phyloP scores from a whole-genome alignment of 768 basidiomycete genomes.

The Dictyophora rubrovolvata region DNA sequence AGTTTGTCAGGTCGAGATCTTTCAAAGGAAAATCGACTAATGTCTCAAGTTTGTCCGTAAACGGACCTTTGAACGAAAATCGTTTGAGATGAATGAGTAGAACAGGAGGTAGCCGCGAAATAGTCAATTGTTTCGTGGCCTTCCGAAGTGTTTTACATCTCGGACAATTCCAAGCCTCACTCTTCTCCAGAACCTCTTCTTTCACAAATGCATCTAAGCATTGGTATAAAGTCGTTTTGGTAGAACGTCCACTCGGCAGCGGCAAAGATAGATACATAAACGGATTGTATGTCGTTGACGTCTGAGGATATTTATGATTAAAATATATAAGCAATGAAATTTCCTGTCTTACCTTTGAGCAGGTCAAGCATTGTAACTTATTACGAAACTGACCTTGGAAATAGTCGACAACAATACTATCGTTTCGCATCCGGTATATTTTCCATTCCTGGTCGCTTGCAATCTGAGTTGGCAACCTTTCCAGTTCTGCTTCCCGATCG shows the following conservation, averaged over 20 bases:
- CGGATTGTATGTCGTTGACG: constrained; percentile 92
- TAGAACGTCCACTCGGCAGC: constrained; percentile 55
- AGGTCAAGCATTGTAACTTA: constrained; percentile 80
- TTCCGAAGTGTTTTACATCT: constrained; percentile 82
- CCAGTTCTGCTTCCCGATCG: constrained; percentile 80
- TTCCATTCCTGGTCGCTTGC: constrained; percentile 92
- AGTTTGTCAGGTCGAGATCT: constrained; percentile 56
- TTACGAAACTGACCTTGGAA: constrained; percentile 98
- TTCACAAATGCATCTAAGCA: constrained; percentile 89
- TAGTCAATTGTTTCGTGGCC: constrained; percentile 77
- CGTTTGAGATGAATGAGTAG: constrained; percentile 88
- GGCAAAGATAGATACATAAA: constrained; percentile 94
- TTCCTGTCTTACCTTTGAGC: constrained; percentile 55
- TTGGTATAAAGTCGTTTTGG: constrained; percentile 58
- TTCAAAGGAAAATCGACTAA: constrained; percentile 79
- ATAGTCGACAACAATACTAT: constrained; percentile 90
- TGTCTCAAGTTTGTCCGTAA: constrained; percentile 95
- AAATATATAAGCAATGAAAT: constrained; percentile 10
- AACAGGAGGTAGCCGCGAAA: constrained; percentile 89
- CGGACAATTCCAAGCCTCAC: constrained; percentile 96
- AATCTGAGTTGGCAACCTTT: constrained; percentile 75
- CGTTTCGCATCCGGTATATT: constrained; percentile 80
- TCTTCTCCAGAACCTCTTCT: constrained; percentile 82
- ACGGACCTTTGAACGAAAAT: constrained; percentile 82
- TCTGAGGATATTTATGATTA: constrained; percentile 35